Evolutionary conservation across 805 yeast species (phyloP).

Genomic region (Pichia cabralensis): DNA sequence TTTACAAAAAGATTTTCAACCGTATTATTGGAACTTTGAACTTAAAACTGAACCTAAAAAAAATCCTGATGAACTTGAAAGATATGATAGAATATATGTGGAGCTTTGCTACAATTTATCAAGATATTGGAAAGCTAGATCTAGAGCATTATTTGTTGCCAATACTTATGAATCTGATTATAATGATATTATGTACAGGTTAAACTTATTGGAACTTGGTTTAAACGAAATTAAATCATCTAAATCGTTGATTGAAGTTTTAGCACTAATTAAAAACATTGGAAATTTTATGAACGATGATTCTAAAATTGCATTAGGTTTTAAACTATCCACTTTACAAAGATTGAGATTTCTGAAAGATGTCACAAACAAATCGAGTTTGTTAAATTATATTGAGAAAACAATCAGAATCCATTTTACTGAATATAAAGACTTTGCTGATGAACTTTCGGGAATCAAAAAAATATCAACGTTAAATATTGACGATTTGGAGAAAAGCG

Average conservation of each 20-base stretch:
- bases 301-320: slow-evolving; percentile 59
- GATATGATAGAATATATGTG: slow-evolving; percentile 62
- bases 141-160: slow-evolving; percentile 48
- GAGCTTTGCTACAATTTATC: slow-evolving; percentile 60
- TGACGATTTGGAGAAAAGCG: slow-evolving; percentile 52
- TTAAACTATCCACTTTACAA: slow-evolving; percentile 57
- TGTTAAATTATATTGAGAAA: slow-evolving; percentile 67
- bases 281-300: slow-evolving; percentile 76
- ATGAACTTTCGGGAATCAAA: slow-evolving; percentile 43
- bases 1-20: slow-evolving; percentile 46
- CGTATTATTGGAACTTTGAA: slow-evolving; percentile 47
- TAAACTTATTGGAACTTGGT: slow-evolving; percentile 51
- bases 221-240: slow-evolving; percentile 45
- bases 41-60: slow-evolving; percentile 35
- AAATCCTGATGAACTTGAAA: slow-evolving; percentile 47
- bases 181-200: slow-evolving; percentile 45
- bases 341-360: slow-evolving; percentile 66
- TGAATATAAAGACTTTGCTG: slow-evolving; percentile 48
- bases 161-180: slow-evolving; percentile 56
- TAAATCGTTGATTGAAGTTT: slow-evolving; percentile 42
- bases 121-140: slow-evolving; percentile 63
- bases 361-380: slow-evolving; percentile 56
- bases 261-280: slow-evolving; percentile 57
- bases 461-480: slow-evolving; percentile 53
- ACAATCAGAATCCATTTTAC: slow-evolving; percentile 58